Percentiles rank a stretch among this genome's conserved stretches.
These are phyloP conservation scores for Neoboletus subvelutipes DNA, from an alignment of 768 basidiomycete genomes.

Conservation along the genomic window DNA sequence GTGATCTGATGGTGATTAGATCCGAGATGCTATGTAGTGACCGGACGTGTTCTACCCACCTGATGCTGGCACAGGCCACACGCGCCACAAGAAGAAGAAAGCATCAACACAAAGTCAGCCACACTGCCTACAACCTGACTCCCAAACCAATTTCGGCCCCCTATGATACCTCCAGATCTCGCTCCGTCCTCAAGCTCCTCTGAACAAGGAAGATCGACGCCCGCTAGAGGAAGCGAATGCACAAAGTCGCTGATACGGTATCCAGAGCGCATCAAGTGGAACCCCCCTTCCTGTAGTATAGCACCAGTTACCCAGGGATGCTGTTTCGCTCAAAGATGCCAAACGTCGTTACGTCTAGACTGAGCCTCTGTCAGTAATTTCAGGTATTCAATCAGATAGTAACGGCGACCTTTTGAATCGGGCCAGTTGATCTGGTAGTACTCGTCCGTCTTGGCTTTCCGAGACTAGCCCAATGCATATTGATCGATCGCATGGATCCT, in stretches of 20 bases:
- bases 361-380: background rate
- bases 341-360: background rate
- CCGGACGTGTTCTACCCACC: background rate
- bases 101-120: background rate
- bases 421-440: background rate
- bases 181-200: background rate
- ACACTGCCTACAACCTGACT: too few relatives aligned
- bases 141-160: slow-evolving; percentile 1
- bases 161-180: background rate
- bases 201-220: slow-evolving; percentile 1
- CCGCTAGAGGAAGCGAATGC: background rate
- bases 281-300: slow-evolving; percentile 6
- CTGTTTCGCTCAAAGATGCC: slow-evolving; percentile 7
- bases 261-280: background rate
- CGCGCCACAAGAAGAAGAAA: background rate
- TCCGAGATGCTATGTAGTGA: background rate
- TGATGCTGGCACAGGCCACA: background rate
- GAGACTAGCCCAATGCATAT: background rate
- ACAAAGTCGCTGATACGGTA: background rate
- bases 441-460: background rate
- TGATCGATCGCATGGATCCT: background rate
- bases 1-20: background rate
- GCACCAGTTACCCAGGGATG: background rate
- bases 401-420: slow-evolving; percentile 2
- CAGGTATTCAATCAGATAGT: background rate